Base-by-base conservation (phyloP, 73 alveolate species). In the Stentor roeselii region DNA sequence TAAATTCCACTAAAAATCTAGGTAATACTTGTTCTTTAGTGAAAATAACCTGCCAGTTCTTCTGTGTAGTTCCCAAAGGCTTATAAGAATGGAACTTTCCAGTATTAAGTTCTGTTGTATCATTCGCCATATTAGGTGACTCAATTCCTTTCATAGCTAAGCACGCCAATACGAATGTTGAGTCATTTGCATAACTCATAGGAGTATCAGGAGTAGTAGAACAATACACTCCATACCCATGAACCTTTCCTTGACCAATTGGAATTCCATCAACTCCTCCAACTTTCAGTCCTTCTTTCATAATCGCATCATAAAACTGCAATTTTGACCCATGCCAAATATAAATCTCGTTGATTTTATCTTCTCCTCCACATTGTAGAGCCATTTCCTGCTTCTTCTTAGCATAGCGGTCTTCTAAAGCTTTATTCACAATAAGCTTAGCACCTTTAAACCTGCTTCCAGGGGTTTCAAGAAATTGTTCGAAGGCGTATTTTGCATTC, bases 401-500 rank as follows among this genome's bases (percentile, higher is more conserved):
- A 15, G n/a, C 37, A 34, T 21, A 67, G 15, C n/a, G 21, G 21
- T 67, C 41, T 32, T 67, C 80, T 0, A 67, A 40, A 1, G 21
- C 37, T 2, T 2, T 21, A 32, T 67, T 67, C 27, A 67, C 80
- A 27, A 67, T 67, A 21, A 67, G 80, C 34, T 34, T n/a, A 0
- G 37, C 80, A 27, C 27, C 11, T 30, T 34, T 67, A 0, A 67
- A 21, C 34, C 11, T 21, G 0, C n/a, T 30, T 21, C 37, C 80
- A 30, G 21, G 41, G 27, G n/a, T n/a, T 27, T 67, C 34, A 11
- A 67, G 15, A 67, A 67, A 67, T 21, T 67, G 37, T 1, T 67
- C 80, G 34, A 67, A 67, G n/a, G 80, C n/a, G 41, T 30, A 67
- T 67, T 67, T 67, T 2, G 80, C 80, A 34, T 67, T 67, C 27